Conservation (phyloP, 495 filamentous ascomycete genomes). For the Amorphotheca resinae region DNA sequence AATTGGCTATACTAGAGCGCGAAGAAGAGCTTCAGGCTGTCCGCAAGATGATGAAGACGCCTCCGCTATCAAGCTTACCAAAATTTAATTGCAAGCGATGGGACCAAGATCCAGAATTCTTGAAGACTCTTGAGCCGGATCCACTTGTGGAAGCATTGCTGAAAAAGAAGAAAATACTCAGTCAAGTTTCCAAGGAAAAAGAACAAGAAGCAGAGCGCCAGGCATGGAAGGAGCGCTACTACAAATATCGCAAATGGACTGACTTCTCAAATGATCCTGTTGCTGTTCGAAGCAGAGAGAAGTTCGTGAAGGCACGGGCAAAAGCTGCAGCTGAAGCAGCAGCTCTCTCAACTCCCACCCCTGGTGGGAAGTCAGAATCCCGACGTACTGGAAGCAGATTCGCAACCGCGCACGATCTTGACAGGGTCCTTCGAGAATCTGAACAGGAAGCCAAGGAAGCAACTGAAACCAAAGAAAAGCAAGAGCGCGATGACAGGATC, state of each 20-base stretch:
- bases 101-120: constrained; percentile 27
- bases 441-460: constrained; percentile 63
- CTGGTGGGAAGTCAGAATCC: constrained; percentile 16
- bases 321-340: constrained; percentile 11
- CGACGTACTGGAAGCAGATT: constrained; percentile 24
- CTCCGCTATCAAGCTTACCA: constrained; percentile 31
- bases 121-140: constrained; percentile 14
- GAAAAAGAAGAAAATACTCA: constrained; percentile 13
- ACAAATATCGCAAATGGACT: constrained; percentile 37
- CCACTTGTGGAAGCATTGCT: constrained; percentile 3
- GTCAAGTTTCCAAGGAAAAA: constrained; percentile 15
- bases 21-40: constrained; percentile 13
- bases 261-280: constrained; percentile 37
- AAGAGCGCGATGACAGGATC: constrained; percentile 54
- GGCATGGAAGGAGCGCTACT: constrained; percentile 26
- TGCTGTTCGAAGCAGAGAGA: constrained; percentile 25
- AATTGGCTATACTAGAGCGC: constrained; percentile 35
- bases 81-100: constrained; percentile 29
- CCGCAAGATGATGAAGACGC: constrained; percentile 34
- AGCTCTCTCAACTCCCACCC: constrained; percentile 22
- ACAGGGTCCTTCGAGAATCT: constrained; percentile 64
- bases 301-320: constrained; percentile 11
- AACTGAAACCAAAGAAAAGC: constrained; percentile 38
- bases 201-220: constrained; percentile 23
- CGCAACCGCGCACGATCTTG: constrained; percentile 59